A percentile compares a stretch with the other conserved stretches of the same genome.
Evolutionary conservation across 2,329 filamentous ascomycete species (phyloP).

Genomic region (Chrysoporthe austroafricana): DNA sequence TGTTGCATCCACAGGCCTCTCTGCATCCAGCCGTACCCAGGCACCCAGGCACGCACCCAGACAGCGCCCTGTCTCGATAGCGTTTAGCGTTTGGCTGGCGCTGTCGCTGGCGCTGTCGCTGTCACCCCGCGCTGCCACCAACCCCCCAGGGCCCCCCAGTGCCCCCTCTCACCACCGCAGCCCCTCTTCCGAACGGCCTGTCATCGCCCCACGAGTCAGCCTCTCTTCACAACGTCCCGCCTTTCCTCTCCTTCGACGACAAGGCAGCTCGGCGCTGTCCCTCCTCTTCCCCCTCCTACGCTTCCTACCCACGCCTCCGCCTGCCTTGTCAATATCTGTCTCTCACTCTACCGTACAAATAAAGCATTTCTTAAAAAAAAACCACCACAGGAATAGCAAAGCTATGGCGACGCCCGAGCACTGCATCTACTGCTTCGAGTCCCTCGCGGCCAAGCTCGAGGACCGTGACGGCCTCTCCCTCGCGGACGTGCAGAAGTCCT

Average conservation of each 20-base stretch:
- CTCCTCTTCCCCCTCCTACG: background rate
- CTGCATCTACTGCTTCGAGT: conserved; percentile 93
- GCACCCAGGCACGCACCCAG: too few relatives aligned
- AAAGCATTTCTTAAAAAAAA: background rate
- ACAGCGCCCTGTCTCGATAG: background rate
- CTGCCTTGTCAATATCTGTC: background rate
- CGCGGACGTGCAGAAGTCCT: conserved; percentile 70
- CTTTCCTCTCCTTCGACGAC: background rate
- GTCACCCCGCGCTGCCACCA: background rate
- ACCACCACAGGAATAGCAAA: background rate
- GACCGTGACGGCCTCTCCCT: conserved; percentile 70
- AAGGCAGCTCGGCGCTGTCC: background rate
- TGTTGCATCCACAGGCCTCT: background rate
- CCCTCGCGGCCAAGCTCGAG: conserved; percentile 75
- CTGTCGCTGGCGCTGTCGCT: background rate
- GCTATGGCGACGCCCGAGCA: conserved; percentile 83
- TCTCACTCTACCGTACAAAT: background rate
- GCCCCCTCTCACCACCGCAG: background rate
- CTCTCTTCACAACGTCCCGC: background rate
- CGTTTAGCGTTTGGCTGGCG: background rate
- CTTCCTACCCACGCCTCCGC: background rate
- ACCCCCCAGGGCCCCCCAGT: background rate
- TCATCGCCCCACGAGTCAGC: conserved; percentile 5
- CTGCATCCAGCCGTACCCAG: background rate
- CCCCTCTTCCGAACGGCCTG: background rate